A percentile compares a stretch with the other conserved stretches of the same genome.
Evolutionary conservation across 352 stramenopile species (phyloP).

Genomic region (Phytophthora multivora): DNA sequence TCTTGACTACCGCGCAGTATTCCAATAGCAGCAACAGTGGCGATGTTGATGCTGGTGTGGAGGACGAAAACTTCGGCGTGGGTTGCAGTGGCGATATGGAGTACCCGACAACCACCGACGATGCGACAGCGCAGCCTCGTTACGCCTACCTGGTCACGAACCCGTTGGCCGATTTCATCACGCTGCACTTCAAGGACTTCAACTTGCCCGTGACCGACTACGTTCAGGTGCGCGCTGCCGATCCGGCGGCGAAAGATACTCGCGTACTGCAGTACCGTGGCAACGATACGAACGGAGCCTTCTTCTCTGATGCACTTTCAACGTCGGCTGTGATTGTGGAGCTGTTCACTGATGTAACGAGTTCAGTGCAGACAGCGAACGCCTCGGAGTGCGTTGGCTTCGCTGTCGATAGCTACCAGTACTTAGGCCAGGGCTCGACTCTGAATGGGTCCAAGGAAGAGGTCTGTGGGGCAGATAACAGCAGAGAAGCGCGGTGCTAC

Average conservation of each 20-base stretch:
- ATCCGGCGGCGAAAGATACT: slow-evolving; percentile 33
- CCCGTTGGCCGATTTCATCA: slow-evolving; percentile 55
- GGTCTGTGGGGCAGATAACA: slow-evolving; percentile 68
- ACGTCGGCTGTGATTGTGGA: slow-evolving; percentile 52
- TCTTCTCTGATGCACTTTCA: slow-evolving; percentile 46
- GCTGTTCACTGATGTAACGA: slow-evolving; percentile 43
- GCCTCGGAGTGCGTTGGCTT: slow-evolving; percentile 50
- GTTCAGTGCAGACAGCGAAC: slow-evolving; percentile 20
- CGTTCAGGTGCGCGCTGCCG: slow-evolving; percentile 45
- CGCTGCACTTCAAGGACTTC: slow-evolving; percentile 70
- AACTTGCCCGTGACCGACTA: slow-evolving; percentile 65
- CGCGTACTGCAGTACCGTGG: slow-evolving; percentile 43
- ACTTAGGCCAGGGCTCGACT: slow-evolving; percentile 28
- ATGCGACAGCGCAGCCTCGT: slow-evolving; percentile 24
- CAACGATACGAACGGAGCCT: slow-evolving; percentile 30
- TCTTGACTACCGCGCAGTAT: slow-evolving; percentile 5
- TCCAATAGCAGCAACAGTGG: slow-evolving; percentile 20
- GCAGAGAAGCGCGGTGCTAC: slow-evolving; percentile 66
- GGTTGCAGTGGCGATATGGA: slow-evolving; percentile 32
- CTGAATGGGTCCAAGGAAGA: slow-evolving; percentile 48
- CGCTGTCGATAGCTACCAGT: slow-evolving; percentile 55
- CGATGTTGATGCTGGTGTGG: slow-evolving; percentile 13
- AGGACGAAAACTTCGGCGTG: slow-evolving; percentile 34
- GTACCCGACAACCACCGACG: slow-evolving; percentile 33
- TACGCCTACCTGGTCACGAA: slow-evolving; percentile 54